Percentiles rank a stretch among this genome's conserved stretches.
Conservation (phyloP, 2,329 filamentous ascomycete species). For the Cadophora malorum region DNA sequence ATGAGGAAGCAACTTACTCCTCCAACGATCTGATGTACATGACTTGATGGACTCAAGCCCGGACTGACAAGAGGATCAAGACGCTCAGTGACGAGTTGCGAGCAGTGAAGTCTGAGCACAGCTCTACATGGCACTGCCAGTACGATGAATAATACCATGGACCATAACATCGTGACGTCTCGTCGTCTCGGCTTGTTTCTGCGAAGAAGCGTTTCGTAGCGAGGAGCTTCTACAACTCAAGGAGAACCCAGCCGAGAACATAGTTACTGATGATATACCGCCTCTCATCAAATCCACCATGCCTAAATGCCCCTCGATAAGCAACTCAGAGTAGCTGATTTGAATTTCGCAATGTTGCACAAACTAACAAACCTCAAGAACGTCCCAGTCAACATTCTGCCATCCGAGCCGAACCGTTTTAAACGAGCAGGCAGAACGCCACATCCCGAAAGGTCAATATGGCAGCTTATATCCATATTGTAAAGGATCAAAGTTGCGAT, state of each 20-base stretch:
- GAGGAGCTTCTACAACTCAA: not conserved
- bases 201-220: too few relatives aligned
- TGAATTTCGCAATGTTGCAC: not conserved
- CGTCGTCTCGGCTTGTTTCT: not conserved
- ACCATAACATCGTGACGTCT: not conserved
- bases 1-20: slow-evolving; percentile 22
- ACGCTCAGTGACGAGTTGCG: slow-evolving; percentile 33
- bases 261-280: not conserved
- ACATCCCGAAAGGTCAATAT: not conserved
- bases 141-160: not conserved
- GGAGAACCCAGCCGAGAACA: not conserved
- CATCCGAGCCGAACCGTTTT: not conserved
- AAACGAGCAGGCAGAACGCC: slow-evolving; percentile 6
- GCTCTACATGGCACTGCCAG: not conserved
- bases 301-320: not conserved
- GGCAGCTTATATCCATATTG: not conserved
- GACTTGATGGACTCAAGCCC: slow-evolving; percentile 28
- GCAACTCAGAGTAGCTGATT: not conserved
- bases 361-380: not conserved
- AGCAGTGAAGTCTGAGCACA: slow-evolving; percentile 31
- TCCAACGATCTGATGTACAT: slow-evolving; percentile 36
- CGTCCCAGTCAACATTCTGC: not conserved
- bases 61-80: slow-evolving; percentile 35
- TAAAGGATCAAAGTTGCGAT: not conserved
- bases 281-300: not conserved